A percentile compares a stretch with the other conserved stretches of the same genome.
phyloP scores from a whole-genome alignment of 495 filamentous ascomycete genomes.

The Aspergillus heteromorphus region DNA sequence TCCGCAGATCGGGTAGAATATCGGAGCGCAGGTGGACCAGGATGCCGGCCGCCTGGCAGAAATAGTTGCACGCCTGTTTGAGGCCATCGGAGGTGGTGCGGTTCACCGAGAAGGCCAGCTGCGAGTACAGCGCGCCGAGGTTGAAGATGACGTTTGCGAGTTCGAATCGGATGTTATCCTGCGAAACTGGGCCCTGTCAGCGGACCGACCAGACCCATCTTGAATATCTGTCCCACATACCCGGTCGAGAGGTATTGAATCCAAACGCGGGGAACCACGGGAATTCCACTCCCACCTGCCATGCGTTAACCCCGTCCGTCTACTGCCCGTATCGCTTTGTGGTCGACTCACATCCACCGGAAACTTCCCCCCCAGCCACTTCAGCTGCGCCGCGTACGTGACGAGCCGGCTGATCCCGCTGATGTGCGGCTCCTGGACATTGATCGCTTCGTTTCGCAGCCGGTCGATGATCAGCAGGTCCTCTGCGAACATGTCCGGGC shows the following conservation, averaged over 20 bases:
- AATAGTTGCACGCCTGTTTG: conserved; percentile 85
- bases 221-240: conserved; percentile 29
- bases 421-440: conserved; percentile 82
- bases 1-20: conserved; percentile 79
- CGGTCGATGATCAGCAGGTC: conserved; percentile 85
- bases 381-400: conserved; percentile 84
- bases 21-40: conserved; percentile 70
- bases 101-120: conserved; percentile 78
- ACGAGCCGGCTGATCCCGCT: conserved; percentile 84
- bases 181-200: conserved; percentile 47
- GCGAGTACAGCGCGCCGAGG: conserved; percentile 85
- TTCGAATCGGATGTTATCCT: conserved; percentile 93
- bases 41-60: conserved; percentile 83
- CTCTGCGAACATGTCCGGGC: conserved; percentile 92
- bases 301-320: background rate
- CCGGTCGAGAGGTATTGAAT: conserved; percentile 74
- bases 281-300: conserved; percentile 87
- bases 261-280: conserved; percentile 92
- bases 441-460: conserved; percentile 73
- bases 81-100: conserved; percentile 77
- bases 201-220: background rate
- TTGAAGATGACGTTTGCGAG: conserved; percentile 92
- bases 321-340: background rate
- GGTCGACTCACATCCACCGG: conserved; percentile 74
- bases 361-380: conserved; percentile 93